phyloP scores from a whole-genome alignment of 805 yeast genomes.

The Candida multigemmis region DNA sequence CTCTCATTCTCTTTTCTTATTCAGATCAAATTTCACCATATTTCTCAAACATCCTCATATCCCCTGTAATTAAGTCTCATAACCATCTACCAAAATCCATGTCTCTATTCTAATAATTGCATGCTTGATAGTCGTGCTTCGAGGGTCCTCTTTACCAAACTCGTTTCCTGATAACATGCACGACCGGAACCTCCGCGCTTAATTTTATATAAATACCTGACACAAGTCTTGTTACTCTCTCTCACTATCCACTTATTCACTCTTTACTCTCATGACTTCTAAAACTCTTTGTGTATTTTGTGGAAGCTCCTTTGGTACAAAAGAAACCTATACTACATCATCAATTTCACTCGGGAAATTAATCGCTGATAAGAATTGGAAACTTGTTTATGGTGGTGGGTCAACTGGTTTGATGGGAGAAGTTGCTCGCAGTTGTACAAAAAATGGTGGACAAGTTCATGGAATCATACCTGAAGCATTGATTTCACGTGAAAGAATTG shows the following conservation, averaged over 20 bases:
- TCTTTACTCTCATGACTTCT: background rate
- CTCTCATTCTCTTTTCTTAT: too few species aligned
- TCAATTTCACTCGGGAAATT: slow-evolving; percentile 55
- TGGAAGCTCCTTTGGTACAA: slow-evolving; percentile 70
- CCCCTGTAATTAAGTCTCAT: too few species aligned
- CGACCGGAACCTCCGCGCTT: too few species aligned
- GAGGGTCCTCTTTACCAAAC: too few species aligned
- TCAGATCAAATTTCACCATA: too few species aligned
- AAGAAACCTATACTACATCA: slow-evolving; percentile 35
- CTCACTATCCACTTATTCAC: background rate
- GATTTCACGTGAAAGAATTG: slow-evolving; percentile 60
- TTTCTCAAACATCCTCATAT: too few species aligned
- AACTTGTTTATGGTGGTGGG: slow-evolving; percentile 85
- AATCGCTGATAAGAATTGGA: slow-evolving; percentile 55
- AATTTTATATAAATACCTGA: too few species aligned
- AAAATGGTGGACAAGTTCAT: slow-evolving; percentile 60
- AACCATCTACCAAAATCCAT: too few species aligned
- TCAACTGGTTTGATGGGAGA: slow-evolving; percentile 79
- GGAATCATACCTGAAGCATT: slow-evolving; percentile 85
- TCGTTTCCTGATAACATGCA: too few species aligned
- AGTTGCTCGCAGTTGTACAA: slow-evolving; percentile 55
- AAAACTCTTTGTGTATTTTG: slow-evolving; percentile 74
- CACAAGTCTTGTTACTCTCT: slow-evolving; percentile 1
- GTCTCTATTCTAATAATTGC: too few species aligned
- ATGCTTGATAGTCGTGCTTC: too few species aligned